Evolutionary conservation across 352 stramenopile genomes (phyloP).

Genomic region (Globisporangium apiculatum): DNA sequence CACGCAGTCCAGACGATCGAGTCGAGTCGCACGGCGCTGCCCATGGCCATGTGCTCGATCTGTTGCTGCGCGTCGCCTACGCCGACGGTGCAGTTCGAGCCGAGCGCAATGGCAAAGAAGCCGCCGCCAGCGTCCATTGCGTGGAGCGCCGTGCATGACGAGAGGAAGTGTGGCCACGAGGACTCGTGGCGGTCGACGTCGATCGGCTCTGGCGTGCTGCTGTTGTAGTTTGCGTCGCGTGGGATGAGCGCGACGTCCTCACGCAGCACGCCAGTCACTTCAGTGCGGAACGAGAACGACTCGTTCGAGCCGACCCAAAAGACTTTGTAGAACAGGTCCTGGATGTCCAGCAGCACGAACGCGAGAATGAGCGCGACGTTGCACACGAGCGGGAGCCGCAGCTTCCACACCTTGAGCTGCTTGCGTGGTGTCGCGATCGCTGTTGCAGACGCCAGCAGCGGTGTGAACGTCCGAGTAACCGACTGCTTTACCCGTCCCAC

Average conservation of each 20-base stretch:
- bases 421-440: conserved; percentile 10
- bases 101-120: conserved; percentile 19
- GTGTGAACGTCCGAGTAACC: neutral
- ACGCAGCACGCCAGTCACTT: conserved; percentile 10
- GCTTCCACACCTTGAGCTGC: conserved; percentile 6
- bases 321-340: conserved; percentile 24
- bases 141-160: conserved; percentile 9
- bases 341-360: conserved; percentile 14
- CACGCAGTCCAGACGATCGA: conserved; percentile 23
- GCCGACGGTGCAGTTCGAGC: conserved; percentile 13
- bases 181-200: conserved; percentile 5
- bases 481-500: neutral
- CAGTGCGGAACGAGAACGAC: conserved; percentile 14
- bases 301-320: conserved; percentile 21
- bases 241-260: conserved; percentile 5
- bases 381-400: conserved; percentile 5
- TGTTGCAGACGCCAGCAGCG: conserved; percentile 6
- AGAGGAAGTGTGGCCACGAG: conserved; percentile 18
- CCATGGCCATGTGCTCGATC: conserved; percentile 14
- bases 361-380: conserved; percentile 5
- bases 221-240: neutral
- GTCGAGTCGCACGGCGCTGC: conserved; percentile 15
- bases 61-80: neutral
- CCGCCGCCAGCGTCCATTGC: conserved; percentile 11
- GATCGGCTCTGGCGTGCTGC: neutral